A percentile compares a stretch with the other conserved stretches of the same genome.
These are phyloP conservation scores for Thalassiosira allenii DNA, from an alignment of 352 stramenopile species.

Conservation along the genomic window DNA sequence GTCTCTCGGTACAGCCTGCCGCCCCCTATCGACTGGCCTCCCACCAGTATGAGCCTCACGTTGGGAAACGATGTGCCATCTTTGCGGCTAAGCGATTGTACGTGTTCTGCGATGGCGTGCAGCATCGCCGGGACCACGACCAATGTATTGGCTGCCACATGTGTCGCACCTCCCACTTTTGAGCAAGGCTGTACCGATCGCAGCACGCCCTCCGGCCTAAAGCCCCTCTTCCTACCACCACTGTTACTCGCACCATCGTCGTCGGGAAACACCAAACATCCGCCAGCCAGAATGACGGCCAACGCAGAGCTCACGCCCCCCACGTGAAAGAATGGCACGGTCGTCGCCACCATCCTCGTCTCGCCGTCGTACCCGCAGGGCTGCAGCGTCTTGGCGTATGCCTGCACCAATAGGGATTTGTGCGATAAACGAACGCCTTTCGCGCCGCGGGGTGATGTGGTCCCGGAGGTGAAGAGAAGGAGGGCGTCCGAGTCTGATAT, in stretches of 20 bases:
- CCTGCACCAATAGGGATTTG: slow-evolving; percentile 76
- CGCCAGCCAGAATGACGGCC: slow-evolving; percentile 77
- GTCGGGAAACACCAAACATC: slow-evolving; percentile 80
- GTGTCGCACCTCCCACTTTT: not conserved
- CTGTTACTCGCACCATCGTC: not conserved
- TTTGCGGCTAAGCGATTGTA: not conserved
- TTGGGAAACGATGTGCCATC: slow-evolving; percentile 22
- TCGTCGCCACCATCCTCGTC: slow-evolving; percentile 79
- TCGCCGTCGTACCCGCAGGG: slow-evolving; percentile 67
- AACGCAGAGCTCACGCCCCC: slow-evolving; percentile 84
- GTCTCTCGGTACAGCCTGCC: slow-evolving; percentile 35
- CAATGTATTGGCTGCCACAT: slow-evolving; percentile 76
- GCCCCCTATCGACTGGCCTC: slow-evolving; percentile 75
- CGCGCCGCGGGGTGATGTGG: slow-evolving; percentile 54
- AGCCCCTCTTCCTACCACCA: not conserved
- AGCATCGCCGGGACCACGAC: slow-evolving; percentile 88
- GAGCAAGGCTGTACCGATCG: slow-evolving; percentile 16
- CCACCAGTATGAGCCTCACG: slow-evolving; percentile 84
- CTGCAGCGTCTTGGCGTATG: slow-evolving; percentile 62
- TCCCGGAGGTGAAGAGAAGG: slow-evolving; percentile 84
- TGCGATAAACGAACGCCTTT: slow-evolving; percentile 83
- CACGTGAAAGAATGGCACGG: slow-evolving; percentile 87
- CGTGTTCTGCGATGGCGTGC: slow-evolving; percentile 54
- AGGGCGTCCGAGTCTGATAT: slow-evolving; percentile 62
- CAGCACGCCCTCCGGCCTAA: slow-evolving; percentile 34